A percentile compares a stretch with the other conserved stretches of the same genome.
These are phyloP conservation scores for Diddensiella transvaalensis DNA, from an alignment of 805 yeast species.

Conservation along the genomic window DNA sequence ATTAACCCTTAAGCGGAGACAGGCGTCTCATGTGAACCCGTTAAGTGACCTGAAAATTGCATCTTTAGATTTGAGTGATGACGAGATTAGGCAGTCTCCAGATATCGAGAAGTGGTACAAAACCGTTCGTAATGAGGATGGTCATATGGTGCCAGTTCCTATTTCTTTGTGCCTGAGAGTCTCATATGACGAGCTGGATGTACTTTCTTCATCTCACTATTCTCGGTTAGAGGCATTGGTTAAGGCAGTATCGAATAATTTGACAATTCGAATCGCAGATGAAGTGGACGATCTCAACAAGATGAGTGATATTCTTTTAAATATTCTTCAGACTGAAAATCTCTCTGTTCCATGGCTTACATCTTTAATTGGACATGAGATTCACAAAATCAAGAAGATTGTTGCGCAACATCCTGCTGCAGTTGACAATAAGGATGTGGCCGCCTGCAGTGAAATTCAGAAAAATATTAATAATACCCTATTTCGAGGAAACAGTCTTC, in stretches of 20 bases:
- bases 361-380: slow-evolving; percentile 63
- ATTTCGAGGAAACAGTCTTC: slow-evolving; percentile 80
- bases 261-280: slow-evolving; percentile 43
- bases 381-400: slow-evolving; percentile 30
- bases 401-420: neutral
- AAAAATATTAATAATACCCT: slow-evolving; percentile 51
- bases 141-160: slow-evolving; percentile 17
- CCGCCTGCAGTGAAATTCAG: slow-evolving; percentile 4
- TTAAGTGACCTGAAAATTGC: slow-evolving; percentile 47
- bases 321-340: slow-evolving; percentile 68
- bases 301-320: slow-evolving; percentile 47
- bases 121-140: slow-evolving; percentile 4
- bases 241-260: slow-evolving; percentile 25
- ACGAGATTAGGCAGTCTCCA: slow-evolving; percentile 15
- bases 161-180: slow-evolving; percentile 29
- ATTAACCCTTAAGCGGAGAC: slow-evolving; percentile 17
- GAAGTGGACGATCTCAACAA: slow-evolving; percentile 19
- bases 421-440: slow-evolving; percentile 4
- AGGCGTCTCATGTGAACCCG: slow-evolving; percentile 28
- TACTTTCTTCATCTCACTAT: slow-evolving; percentile 56
- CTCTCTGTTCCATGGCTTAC: slow-evolving; percentile 71
- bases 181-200: slow-evolving; percentile 24
- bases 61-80: slow-evolving; percentile 39
- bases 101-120: slow-evolving; percentile 29
- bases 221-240: slow-evolving; percentile 61